Conservation (phyloP, 1,284 basidiomycete species). For the Ceratorhiza oryzae-sativae region DNA sequence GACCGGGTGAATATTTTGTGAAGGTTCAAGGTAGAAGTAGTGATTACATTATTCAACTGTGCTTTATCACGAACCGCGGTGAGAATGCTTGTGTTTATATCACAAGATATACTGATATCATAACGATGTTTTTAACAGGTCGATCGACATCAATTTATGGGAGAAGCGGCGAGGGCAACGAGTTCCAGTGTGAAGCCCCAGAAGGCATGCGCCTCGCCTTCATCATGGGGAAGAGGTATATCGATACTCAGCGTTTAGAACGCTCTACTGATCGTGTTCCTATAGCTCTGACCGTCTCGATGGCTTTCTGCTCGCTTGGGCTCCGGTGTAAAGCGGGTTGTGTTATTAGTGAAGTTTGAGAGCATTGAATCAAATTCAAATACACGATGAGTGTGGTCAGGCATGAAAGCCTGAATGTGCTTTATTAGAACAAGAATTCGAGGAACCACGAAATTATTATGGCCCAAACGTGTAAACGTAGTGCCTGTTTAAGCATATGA, state of each 20-base stretch:
- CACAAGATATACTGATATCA: too few relatives aligned
- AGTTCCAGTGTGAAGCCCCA: slow-evolving; percentile 5
- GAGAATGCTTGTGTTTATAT: background rate
- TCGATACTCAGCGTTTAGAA: background rate
- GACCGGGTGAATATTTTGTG: slow-evolving; percentile 3
- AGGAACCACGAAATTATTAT: too few relatives aligned
- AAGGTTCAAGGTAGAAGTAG: background rate
- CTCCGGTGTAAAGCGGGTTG: background rate
- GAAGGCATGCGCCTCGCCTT: background rate
- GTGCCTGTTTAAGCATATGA: too few relatives aligned
- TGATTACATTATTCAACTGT: slow-evolving; percentile 7
- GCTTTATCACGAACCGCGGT: slow-evolving; percentile 20
- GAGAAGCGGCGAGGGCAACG: background rate
- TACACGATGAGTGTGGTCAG: too few relatives aligned
- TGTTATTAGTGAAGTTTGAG: too few relatives aligned
- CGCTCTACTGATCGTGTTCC: background rate
- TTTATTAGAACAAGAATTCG: too few relatives aligned
- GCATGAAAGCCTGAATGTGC: too few relatives aligned
- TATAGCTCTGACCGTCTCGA: background rate
- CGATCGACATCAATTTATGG: slow-evolving; percentile 1
- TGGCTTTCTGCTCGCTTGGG: slow-evolving; percentile 13
- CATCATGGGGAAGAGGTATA: slow-evolving; percentile 25
- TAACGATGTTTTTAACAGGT: background rate
- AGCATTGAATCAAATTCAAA: too few relatives aligned
- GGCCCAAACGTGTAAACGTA: too few relatives aligned